phyloP scores from a whole-genome alignment of 495 filamentous ascomycete species.

The Xylaria cubensis region DNA sequence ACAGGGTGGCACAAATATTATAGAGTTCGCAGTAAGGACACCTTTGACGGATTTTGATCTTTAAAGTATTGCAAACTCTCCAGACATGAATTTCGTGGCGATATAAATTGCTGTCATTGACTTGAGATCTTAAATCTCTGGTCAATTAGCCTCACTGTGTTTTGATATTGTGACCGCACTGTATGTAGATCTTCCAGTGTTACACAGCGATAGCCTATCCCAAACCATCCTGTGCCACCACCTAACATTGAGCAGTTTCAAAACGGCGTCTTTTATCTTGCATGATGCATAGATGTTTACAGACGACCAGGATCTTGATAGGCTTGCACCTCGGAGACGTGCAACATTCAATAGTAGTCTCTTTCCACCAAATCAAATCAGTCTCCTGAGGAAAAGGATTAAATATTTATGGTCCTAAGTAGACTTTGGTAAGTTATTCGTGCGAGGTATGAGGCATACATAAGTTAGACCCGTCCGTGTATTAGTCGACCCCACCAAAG shows the following conservation, averaged over 20 bases:
- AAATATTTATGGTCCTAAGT: background rate
- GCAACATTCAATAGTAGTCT: background rate
- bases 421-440: background rate
- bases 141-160: background rate
- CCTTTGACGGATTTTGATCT: background rate
- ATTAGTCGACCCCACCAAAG: slow-evolving; percentile 14
- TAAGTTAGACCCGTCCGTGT: slow-evolving; percentile 1
- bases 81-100: background rate
- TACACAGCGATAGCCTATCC: background rate
- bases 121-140: background rate
- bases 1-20: background rate
- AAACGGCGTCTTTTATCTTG: slow-evolving; percentile 19
- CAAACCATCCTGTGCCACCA: slow-evolving; percentile 3
- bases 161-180: slow-evolving; percentile 10
- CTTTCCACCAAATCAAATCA: background rate
- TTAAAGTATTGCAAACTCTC: background rate
- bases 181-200: background rate
- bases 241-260: background rate
- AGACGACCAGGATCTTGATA: background rate
- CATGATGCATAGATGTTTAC: slow-evolving; percentile 6
- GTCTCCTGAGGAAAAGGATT: background rate
- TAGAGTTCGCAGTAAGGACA: background rate
- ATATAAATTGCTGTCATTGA: background rate
- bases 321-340: background rate
- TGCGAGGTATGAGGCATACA: background rate